These are phyloP conservation scores for Wickerhamomyces kurtzmanii DNA, from an alignment of 805 yeast species.

Conservation along the genomic window DNA sequence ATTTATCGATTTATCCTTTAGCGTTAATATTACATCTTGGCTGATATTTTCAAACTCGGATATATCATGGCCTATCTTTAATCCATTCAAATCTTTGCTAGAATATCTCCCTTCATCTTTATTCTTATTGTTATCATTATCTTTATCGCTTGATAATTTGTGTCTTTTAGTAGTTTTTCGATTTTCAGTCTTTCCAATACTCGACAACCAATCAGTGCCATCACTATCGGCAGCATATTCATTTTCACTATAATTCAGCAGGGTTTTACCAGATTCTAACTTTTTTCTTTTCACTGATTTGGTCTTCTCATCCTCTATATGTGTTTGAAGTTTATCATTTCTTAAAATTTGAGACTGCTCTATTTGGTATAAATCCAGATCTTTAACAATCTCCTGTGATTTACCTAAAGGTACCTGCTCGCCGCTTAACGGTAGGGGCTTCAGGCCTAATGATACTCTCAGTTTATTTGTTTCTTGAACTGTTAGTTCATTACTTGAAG, in stretches of 20 bases:
- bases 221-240: constrained; percentile 2
- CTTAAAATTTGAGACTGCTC: constrained; percentile 1
- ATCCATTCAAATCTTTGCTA: constrained; percentile 4
- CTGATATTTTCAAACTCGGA: constrained; percentile 4
- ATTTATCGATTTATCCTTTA: constrained; percentile 11
- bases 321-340: constrained; percentile 7
- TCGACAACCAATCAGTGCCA: constrained; percentile 14
- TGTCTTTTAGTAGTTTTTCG: background rate
- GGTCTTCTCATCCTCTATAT: constrained; percentile 7
- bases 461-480: constrained; percentile 12
- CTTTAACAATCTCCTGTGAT: no score
- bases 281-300: constrained; percentile 8
- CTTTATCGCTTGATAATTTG: background rate
- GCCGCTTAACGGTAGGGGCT: no score
- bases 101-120: no score
- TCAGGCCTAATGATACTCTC: constrained; percentile 13
- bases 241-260: constrained; percentile 9
- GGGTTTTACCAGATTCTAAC: constrained; percentile 4
- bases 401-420: no score
- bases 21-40: constrained; percentile 11
- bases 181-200: constrained; percentile 2
- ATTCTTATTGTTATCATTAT: background rate
- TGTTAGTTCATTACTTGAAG: constrained; percentile 4
- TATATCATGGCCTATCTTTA: constrained; percentile 11
- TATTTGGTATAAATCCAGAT: constrained; percentile 9